Evolutionary conservation across 2,329 filamentous ascomycete species (phyloP).

Genomic region (Fusarium longipes): DNA sequence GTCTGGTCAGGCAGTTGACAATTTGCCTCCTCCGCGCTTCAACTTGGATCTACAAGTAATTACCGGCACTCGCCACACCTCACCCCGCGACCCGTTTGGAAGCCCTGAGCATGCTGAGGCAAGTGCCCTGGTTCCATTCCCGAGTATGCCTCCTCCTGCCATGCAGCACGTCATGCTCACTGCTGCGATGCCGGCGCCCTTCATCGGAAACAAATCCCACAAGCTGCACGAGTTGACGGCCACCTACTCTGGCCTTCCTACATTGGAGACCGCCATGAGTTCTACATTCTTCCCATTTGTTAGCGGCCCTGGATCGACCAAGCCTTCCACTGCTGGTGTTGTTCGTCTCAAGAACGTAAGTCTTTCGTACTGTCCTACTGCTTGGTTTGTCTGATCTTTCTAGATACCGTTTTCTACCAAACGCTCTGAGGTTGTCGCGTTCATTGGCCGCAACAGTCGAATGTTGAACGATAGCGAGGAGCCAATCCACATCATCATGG

Average conservation of each 20-base stretch:
- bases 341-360: slow-evolving; percentile 64
- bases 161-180: slow-evolving; percentile 33
- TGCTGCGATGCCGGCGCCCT: slow-evolving; percentile 12
- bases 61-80: background rate
- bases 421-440: slow-evolving; percentile 66
- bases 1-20: slow-evolving; percentile 39
- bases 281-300: slow-evolving; percentile 60
- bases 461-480: slow-evolving; percentile 66
- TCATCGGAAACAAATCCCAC: slow-evolving; percentile 50
- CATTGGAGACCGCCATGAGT: slow-evolving; percentile 51
- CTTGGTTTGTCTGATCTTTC: background rate
- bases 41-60: slow-evolving; percentile 39
- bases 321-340: slow-evolving; percentile 55
- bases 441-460: slow-evolving; percentile 67
- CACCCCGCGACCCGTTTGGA: slow-evolving; percentile 36
- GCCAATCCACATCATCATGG: slow-evolving; percentile 73
- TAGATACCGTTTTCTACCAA: slow-evolving; percentile 68
- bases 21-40: slow-evolving; percentile 54
- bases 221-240: slow-evolving; percentile 54
- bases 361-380: background rate
- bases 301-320: slow-evolving; percentile 51
- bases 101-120: slow-evolving; percentile 11
- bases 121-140: slow-evolving; percentile 17
- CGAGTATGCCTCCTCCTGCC: slow-evolving; percentile 11
- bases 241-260: slow-evolving; percentile 51